These are phyloP conservation scores for Teratosphaeria gauchensis DNA, from an alignment of 2,329 filamentous ascomycete genomes.

Conservation along the genomic window DNA sequence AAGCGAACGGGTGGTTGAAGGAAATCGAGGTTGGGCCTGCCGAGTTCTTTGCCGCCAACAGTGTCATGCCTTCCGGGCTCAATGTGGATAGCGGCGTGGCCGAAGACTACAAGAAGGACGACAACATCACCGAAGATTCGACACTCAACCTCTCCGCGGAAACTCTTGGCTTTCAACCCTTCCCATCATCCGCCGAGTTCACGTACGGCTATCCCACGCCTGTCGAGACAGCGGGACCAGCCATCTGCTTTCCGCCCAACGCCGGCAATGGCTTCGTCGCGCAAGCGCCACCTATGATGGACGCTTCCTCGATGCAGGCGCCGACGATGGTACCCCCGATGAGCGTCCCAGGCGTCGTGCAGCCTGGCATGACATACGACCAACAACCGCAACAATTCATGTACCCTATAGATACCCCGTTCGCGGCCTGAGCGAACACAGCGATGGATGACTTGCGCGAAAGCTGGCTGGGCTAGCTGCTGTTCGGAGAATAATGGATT, in stretches of 20 bases:
- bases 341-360: not conserved
- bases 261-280: not conserved
- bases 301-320: not conserved
- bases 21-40: slow-evolving; percentile 38
- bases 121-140: slow-evolving; percentile 2
- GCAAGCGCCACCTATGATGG: not conserved
- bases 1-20: slow-evolving; percentile 47
- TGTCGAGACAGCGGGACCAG: not conserved
- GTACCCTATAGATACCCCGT: slow-evolving; percentile 2
- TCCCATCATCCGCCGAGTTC: slow-evolving; percentile 7
- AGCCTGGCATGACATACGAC: not conserved
- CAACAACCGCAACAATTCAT: not conserved
- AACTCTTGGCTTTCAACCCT: slow-evolving; percentile 6
- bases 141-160: slow-evolving; percentile 6
- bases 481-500: not conserved
- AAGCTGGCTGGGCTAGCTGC: not conserved
- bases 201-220: slow-evolving; percentile 13
- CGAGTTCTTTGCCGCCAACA: not conserved
- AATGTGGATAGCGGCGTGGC: not conserved
- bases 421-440: not conserved
- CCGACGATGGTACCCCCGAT: not conserved
- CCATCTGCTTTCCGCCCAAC: not conserved
- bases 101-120: not conserved
- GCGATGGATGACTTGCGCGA: not conserved
- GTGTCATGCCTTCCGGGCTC: not conserved